These are phyloP conservation scores for Penicillium verrucosum DNA, from an alignment of 2,329 filamentous ascomycete species.

Conservation along the genomic window DNA sequence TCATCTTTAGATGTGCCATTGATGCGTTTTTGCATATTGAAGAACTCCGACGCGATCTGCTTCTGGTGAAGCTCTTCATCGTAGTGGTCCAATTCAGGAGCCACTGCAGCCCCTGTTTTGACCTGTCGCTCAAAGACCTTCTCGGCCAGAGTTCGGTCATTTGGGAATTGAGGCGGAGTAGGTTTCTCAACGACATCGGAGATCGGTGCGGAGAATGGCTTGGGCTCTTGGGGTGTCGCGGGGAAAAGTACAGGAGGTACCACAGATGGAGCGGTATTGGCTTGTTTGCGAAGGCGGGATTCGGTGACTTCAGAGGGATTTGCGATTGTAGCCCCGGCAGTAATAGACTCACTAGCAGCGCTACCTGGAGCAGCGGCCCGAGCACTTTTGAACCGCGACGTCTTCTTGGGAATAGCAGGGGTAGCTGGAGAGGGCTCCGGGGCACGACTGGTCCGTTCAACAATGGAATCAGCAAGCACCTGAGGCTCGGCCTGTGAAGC, in stretches of 20 bases:
- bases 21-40: conserved; percentile 75
- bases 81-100: conserved; percentile 60
- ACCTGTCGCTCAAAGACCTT: conserved; percentile 53
- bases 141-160: conserved; percentile 56
- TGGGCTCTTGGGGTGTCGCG: conserved; percentile 36
- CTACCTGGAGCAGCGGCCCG: conserved; percentile 22
- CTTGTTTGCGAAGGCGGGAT: conserved; percentile 20
- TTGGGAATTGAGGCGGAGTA: conserved; percentile 35
- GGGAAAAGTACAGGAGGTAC: conserved; percentile 37
- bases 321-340: conserved; percentile 10
- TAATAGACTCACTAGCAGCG: not conserved
- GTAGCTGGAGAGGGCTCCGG: conserved; percentile 17
- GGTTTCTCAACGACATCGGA: conserved; percentile 19
- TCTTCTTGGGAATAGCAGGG: conserved; percentile 35
- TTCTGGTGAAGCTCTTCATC: conserved; percentile 70
- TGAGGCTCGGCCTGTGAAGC: conserved; percentile 28
- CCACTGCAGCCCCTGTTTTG: conserved; percentile 29
- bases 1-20: conserved; percentile 70
- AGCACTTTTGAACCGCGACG: conserved; percentile 45
- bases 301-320: conserved; percentile 21
- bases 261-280: conserved; percentile 20
- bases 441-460: conserved; percentile 39
- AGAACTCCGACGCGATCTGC: conserved; percentile 78
- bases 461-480: conserved; percentile 43
- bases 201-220: conserved; percentile 41